Base-by-base conservation (phyloP, 345 rosid species). In the Laguncularia racemosa region DNA sequence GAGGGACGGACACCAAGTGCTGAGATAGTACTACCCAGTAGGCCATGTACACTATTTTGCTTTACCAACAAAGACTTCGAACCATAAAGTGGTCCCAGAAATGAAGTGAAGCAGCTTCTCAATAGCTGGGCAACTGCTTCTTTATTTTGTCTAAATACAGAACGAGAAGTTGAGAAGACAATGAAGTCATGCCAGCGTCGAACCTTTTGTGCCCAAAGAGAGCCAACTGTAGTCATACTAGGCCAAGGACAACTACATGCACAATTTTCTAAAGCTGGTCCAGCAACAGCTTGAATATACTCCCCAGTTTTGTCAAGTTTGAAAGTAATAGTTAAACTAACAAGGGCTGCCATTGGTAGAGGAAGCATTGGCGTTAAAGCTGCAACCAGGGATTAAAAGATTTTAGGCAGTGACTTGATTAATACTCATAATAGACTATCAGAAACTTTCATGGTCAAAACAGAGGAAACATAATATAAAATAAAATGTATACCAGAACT, bases 321-420 rank as follows among this genome's bases (percentile, higher is more conserved):
- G 74, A 81, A 79, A 62, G 87, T 84, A 56, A 84, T 81, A 48
- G 91, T 84, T 64, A 84, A 70, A 70, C 91, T 81, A 56, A 81
- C 91, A 66, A 84, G 73, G 66, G 81, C 83, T 44, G 91, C 91
- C 60, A 84, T 62, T 18, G 91, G 91, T 53, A 84, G 69, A 8
- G 91, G 87, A 67, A 84, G 91, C 68, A 60, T 71, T 18, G 78
- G 60, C 9, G 67, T 59, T 21, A 16, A 28, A 54, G 71, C 87
- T 78, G 74, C 74, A 60, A 26, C 45, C 55, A 15, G 50, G 18
- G 55, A 53, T 21, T n/a, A 46, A 44, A 60, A 28, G 48, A 48
- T 33, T 62, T 44, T 50, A 16, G 43, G 40, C 40, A 33, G 40
- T 6, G 40, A 33, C 4, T 33, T 33, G 40, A 33, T 6, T 33